phyloP scores from a whole-genome alignment of 108 stramenopile genomes.

The Asterionellopsis glacialis region DNA sequence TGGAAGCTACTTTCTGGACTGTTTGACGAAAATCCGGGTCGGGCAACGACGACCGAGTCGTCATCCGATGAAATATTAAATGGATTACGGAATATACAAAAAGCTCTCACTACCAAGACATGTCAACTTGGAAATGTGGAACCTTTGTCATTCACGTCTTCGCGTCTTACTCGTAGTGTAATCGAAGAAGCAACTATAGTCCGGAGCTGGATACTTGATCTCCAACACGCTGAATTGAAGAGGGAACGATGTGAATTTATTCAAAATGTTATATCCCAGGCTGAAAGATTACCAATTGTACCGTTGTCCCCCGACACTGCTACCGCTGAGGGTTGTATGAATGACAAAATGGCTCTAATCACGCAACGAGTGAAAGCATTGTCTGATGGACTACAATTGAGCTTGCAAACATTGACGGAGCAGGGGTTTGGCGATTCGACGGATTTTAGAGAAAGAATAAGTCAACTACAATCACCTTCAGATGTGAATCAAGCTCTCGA shows the following conservation, averaged over 20 bases:
- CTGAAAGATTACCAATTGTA: neutral
- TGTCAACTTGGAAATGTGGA: conserved; percentile 39
- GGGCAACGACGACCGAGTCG: neutral
- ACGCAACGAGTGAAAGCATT: neutral
- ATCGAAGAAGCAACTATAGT: conserved; percentile 48
- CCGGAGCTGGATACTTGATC: conserved; percentile 56
- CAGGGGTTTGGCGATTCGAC: neutral
- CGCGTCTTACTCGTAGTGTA: conserved; percentile 37
- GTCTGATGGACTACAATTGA: neutral
- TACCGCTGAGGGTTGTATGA: too few species aligned
- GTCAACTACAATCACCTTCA: conserved; percentile 17
- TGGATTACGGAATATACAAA: conserved; percentile 19
- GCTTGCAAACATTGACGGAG: neutral
- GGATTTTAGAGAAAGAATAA: conserved; percentile 1
- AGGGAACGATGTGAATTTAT: conserved; percentile 55
- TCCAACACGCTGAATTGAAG: conserved; percentile 33
- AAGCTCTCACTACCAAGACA: neutral
- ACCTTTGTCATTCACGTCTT: conserved; percentile 37
- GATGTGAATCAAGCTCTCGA: conserved; percentile 24
- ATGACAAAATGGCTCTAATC: neutral
- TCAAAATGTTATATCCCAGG: conserved; percentile 20
- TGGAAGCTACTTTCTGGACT: conserved; percentile 32
- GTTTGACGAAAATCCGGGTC: conserved; percentile 12
- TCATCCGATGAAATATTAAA: conserved; percentile 38
- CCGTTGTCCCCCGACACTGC: neutral